phyloP scores from a whole-genome alignment of 768 basidiomycete species.

The Rickenella mellea region DNA sequence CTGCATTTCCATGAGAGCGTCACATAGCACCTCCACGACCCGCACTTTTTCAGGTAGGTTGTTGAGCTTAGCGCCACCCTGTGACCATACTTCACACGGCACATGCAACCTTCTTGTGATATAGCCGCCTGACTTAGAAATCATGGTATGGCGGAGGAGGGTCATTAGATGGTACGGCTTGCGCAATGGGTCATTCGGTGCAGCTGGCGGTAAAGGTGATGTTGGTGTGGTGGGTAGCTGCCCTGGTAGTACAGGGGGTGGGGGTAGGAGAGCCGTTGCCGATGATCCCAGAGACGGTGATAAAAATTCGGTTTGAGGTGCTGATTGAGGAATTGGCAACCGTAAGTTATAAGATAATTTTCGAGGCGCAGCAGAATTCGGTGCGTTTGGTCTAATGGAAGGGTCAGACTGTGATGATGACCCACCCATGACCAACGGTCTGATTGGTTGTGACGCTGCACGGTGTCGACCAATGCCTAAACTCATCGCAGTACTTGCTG shows the following conservation, averaged over 20 bases:
- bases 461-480: constrained; percentile 41
- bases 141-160: constrained; percentile 71
- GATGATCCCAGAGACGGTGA: constrained; percentile 26
- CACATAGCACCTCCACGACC: constrained; percentile 69
- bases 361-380: constrained; percentile 27
- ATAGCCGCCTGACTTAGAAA: constrained; percentile 74
- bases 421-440: constrained; percentile 28
- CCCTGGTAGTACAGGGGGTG: constrained; percentile 38
- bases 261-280: constrained; percentile 30
- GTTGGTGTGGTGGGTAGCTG: constrained; percentile 66
- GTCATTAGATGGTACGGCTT: constrained; percentile 91
- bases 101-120: constrained; percentile 80
- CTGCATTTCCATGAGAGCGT: constrained; percentile 73
- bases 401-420: background rate
- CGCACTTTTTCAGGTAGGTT: constrained; percentile 81
- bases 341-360: constrained; percentile 53
- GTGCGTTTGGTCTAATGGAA: background rate
- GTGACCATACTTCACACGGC: constrained; percentile 85
- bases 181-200: constrained; percentile 64
- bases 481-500: constrained; percentile 26
- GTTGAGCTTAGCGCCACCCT: constrained; percentile 76
- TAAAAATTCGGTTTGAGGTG: constrained; percentile 41
- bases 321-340: constrained; percentile 41
- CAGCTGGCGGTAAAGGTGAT: constrained; percentile 66
- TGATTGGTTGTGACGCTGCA: constrained; percentile 71